These are phyloP conservation scores for Astrothelium subdiscretum DNA, from an alignment of 495 filamentous ascomycete genomes.

Conservation along the genomic window DNA sequence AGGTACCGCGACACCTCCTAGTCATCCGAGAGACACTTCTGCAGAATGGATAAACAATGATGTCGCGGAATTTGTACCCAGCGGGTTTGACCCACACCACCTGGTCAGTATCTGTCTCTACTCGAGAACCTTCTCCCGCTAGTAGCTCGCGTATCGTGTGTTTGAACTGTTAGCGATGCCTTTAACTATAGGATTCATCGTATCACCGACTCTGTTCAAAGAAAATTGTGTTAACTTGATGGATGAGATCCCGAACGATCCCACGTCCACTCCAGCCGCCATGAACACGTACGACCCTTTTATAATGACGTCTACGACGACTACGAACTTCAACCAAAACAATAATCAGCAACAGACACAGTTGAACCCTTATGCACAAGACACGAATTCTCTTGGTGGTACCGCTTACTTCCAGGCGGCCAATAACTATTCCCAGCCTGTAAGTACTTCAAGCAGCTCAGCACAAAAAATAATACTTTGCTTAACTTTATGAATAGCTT, in stretches of 20 bases:
- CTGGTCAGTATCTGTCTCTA: slow-evolving; percentile 3
- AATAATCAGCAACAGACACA: slow-evolving; percentile 24
- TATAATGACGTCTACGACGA: not conserved
- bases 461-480: slow-evolving; percentile 16
- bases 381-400: slow-evolving; percentile 39
- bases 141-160: not conserved
- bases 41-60: not conserved
- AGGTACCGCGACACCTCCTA: slow-evolving; percentile 23
- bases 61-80: not conserved
- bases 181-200: no score
- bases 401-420: slow-evolving; percentile 45
- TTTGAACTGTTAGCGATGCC: not conserved
- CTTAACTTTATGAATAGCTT: slow-evolving; percentile 35
- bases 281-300: slow-evolving; percentile 12
- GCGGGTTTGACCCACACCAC: not conserved
- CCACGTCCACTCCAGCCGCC: not conserved
- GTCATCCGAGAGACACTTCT: slow-evolving; percentile 13
- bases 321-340: not conserved
- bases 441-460: slow-evolving; percentile 22
- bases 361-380: slow-evolving; percentile 57
- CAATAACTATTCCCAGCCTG: slow-evolving; percentile 53
- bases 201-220: no score
- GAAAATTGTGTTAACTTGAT: not conserved
- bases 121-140: not conserved
- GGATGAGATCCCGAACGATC: not conserved